Evolutionary conservation across 768 basidiomycete genomes (phyloP).

Genomic region (Hericium rajendrae): DNA sequence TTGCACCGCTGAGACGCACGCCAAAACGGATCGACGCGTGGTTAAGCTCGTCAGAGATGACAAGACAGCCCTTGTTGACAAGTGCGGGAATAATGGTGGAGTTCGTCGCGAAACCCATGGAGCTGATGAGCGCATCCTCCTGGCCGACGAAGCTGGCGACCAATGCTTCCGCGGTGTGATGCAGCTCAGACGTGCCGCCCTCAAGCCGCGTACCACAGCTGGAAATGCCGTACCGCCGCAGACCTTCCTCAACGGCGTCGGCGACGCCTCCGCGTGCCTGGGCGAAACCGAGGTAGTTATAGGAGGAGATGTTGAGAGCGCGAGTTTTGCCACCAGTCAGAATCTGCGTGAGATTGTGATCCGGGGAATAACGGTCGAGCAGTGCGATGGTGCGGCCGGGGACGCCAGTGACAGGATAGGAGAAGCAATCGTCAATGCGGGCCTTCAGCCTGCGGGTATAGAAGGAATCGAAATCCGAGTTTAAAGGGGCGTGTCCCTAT

Average conservation of each 20-base stretch:
- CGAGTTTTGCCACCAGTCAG: constrained; percentile 76
- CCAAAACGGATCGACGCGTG: constrained; percentile 94
- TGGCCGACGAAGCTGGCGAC: constrained; percentile 84
- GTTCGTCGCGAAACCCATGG: constrained; percentile 97
- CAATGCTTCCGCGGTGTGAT: constrained; percentile 70
- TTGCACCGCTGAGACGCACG: constrained; percentile 78
- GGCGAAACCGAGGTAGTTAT: constrained; percentile 99
- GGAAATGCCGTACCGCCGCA: constrained; percentile 75
- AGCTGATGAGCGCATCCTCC: constrained; percentile 84
- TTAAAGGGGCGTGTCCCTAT: constrained; percentile 92
- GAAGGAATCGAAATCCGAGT: constrained; percentile 98
- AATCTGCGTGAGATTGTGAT: constrained; percentile 72
- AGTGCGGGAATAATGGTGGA: constrained; percentile 90
- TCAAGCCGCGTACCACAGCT: constrained; percentile 72
- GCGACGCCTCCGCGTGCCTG: constrained; percentile 89
- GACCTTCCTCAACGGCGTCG: constrained; percentile 81
- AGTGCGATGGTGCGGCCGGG: constrained; percentile 87
- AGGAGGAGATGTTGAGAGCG: constrained; percentile 92
- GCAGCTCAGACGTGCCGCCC: constrained; percentile 81
- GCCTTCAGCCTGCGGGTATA: constrained; percentile 93
- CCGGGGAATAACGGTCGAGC: constrained; percentile 73
- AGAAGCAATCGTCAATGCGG: constrained; percentile 94
- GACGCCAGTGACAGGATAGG: constrained; percentile 86
- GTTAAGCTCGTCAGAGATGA: constrained; percentile 96
- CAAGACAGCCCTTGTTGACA: constrained; percentile 81